Percentiles rank a stretch among this genome's conserved stretches.
Conservation (phyloP, 345 rosid species). For the Eucalyptus regnans region DNA sequence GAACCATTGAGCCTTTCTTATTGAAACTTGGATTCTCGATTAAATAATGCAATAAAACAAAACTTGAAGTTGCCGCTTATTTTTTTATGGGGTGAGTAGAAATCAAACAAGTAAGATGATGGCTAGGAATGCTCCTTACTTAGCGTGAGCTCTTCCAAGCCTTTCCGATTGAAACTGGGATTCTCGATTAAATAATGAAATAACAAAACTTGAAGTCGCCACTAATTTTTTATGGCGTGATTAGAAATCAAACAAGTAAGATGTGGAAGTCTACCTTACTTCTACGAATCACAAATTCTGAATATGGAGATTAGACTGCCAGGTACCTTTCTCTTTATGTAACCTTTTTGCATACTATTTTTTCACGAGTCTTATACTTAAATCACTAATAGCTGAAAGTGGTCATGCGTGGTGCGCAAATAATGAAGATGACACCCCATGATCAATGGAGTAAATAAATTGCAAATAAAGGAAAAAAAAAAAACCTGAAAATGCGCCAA, state of each 20-base stretch:
- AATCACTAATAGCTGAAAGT: not conserved
- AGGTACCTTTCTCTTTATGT: not conserved
- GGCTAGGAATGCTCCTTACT: not conserved
- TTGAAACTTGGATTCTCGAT: not conserved
- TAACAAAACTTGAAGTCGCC: not conserved
- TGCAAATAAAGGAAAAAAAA: not conserved
- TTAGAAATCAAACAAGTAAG: not conserved
- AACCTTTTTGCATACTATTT: not conserved
- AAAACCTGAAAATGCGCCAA: not conserved
- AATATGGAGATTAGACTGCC: accelerated
- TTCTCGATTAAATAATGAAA: not conserved
- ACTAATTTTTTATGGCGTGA: not conserved
- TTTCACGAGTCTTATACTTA: not conserved
- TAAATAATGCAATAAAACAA: not conserved
- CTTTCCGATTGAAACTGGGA: not conserved
- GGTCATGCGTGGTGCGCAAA: not conserved
- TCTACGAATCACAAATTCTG: not conserved
- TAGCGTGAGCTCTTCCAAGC: not conserved
- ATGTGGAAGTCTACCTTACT: not conserved
- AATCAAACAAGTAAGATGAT: no score
- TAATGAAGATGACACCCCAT: not conserved
- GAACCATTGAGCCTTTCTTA: not conserved
- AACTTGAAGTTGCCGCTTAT: not conserved
- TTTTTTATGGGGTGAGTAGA: no score
- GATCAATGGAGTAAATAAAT: not conserved